Evolutionary conservation across 1,284 basidiomycete genomes (phyloP), one percentile per base, ranked within the genome.

Genomic region (Neotropicomus parvogracilis): DNA sequence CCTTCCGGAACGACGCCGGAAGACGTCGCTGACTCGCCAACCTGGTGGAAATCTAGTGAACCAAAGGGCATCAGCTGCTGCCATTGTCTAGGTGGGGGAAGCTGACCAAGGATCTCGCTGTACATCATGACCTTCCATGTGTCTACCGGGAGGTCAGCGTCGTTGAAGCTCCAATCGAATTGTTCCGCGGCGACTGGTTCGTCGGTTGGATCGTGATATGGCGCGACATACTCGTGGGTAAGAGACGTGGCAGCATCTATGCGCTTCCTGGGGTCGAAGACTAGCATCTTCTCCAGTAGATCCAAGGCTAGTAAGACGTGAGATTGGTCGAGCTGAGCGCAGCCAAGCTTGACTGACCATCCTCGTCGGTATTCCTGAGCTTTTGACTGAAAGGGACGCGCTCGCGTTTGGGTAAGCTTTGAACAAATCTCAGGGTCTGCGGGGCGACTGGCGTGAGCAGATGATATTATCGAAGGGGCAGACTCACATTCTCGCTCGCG

Each of bases 51-150:
- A 60, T 88, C 85, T 88, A 53, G n/a, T 44, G 44, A 37, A 10
- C 38, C 5, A 3, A 40, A 34, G 17, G 16, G 12, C 5, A 33
- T 65, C 21, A 64, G 41, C 20, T 19, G 10, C 44, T 10, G 21
- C 11, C 17, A 16, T 11, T 14, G 20, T 24, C 19, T 24, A 3
- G 3, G 19, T 19, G 11, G 28, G n/a, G 37, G 39, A 40, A 12
- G 72, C 84, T 54, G 57, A 91, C 91, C 91, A n/a, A 95, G 75
- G 57, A 95, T 95, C 70, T 95, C 91, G 60, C 83, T 87, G 73
- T 95, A 95, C 91, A 95, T 94, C 91, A 95, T 94, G 62, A 98
- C 95, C 73, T 97, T 98, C 95, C 95, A 99, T 4, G 93, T 97
- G 67, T 99, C 95, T 21, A 99, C 91, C 0, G 97, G 97, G 38